Evolutionary conservation across 2,329 filamentous ascomycete genomes (phyloP).

Genomic region (Alternaria triticimaculans): DNA sequence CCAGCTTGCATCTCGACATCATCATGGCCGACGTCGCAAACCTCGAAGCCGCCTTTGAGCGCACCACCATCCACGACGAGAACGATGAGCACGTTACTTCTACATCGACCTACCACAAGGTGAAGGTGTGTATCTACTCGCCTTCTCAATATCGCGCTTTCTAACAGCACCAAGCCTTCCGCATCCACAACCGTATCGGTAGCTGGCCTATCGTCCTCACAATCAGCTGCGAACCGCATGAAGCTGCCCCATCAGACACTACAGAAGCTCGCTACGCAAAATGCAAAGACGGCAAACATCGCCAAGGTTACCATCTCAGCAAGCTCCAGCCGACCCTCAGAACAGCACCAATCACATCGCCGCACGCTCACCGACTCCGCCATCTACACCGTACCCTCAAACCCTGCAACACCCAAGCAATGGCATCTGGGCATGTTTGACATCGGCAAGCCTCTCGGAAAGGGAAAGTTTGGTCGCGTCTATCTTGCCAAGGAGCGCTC

Average conservation of each 20-base stretch:
- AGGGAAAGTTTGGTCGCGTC: conserved; percentile 86
- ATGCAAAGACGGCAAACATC: conserved; percentile 59
- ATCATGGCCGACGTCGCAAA: conserved; percentile 66
- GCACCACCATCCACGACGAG: conserved; percentile 87
- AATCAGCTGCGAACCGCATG: conserved; percentile 64
- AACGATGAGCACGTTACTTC: conserved; percentile 68
- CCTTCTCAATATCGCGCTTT: conserved; percentile 3
- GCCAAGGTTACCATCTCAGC: conserved; percentile 69
- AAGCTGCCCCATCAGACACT: conserved; percentile 78
- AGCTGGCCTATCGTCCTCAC: conserved; percentile 55
- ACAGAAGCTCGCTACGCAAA: conserved; percentile 85
- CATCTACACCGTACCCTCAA: conserved; percentile 44
- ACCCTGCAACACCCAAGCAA: conserved; percentile 51
- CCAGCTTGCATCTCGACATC: conserved; percentile 4
- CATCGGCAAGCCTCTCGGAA: conserved; percentile 83
- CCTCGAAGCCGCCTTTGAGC: conserved; percentile 88
- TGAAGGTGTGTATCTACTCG: conserved; percentile 67
- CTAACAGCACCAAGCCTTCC: conserved; percentile 50
- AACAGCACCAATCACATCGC: conserved; percentile 48
- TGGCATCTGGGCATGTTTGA: conserved; percentile 95
- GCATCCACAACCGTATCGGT: conserved; percentile 56
- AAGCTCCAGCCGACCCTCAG: conserved; percentile 57
- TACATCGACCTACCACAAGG: conserved; percentile 69
- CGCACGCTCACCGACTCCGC: conserved; percentile 58
- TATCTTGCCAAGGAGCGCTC: conserved; percentile 82